Evolutionary conservation across 371 early-diverging fungal genomes (phyloP), one percentile per base, ranked within the genome.

Genomic region (Mucor ambiguus): DNA sequence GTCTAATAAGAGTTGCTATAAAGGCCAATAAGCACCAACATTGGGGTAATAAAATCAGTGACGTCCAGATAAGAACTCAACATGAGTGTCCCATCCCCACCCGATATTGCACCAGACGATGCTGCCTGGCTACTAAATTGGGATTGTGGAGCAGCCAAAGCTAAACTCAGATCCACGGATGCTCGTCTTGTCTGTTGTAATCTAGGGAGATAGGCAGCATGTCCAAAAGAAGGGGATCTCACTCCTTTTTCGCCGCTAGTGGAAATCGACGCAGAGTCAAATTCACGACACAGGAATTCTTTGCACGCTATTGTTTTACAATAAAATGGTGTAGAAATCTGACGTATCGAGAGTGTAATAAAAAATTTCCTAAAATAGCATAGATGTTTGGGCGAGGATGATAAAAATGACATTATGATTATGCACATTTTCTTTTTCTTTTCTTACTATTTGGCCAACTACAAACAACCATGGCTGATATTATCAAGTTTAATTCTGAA

Each of bases 261-360:
- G 30, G 55, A 32, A 56, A 29, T 33, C 8, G 33, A 26, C 4
- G 9, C 54, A 54, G 26, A n/a, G 46, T 22, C 20, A 8, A 46
- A 22, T n/a, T 7, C 4, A 18, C 1, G n/a, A 43, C 1, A 43
- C 10, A 46, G 22, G 11, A 46, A 46, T 46, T 46, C 46, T 22
- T 22, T n/a, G 20, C 20, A 35, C 37, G 37, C 37, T 12, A 10
- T 35, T 35, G 44, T 5, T 44, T 20, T 44, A 44, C 44, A 6
- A 20, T 6, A 12, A n/a, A 16, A 46, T 46, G 46, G 28, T 52
- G 52, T 11, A 52, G 52, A 20, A 60, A n/a, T n/a, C 63, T 62
- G 64, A 64, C 64, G 64, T 64, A 57, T 35, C 46, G 30, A 32
- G 11, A 35, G n/a, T 58, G 58, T 58, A 10, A 64, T 58, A 14